Percentiles rank a stretch among this genome's conserved stretches.
Evolutionary conservation across 2,329 filamentous ascomycete species (phyloP).

Genomic region (Aspergillus tubingensis): DNA sequence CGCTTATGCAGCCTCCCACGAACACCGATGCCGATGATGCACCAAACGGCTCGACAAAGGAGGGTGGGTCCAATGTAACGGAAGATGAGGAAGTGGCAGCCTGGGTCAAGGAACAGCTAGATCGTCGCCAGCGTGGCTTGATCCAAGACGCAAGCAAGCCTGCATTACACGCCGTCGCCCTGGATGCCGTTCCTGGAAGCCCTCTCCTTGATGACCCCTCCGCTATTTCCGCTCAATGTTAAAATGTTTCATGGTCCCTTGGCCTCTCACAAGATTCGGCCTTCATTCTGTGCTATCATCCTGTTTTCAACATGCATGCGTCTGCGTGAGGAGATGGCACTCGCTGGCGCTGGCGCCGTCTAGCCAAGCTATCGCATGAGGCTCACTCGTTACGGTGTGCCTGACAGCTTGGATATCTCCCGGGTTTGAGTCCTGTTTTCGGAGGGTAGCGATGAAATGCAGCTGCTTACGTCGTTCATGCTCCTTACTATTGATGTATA

Average conservation of each 20-base stretch:
- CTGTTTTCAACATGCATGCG: background rate
- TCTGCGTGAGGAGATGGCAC: background rate
- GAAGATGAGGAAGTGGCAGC: conserved; percentile 80
- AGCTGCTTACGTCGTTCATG: background rate
- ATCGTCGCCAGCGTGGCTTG: conserved; percentile 63
- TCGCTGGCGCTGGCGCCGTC: conserved; percentile 17
- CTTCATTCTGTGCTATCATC: background rate
- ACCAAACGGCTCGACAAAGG: conserved; percentile 17
- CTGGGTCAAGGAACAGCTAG: conserved; percentile 77
- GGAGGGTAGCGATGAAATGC: background rate
- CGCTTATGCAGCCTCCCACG: conserved; percentile 73
- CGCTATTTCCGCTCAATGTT: conserved; percentile 7
- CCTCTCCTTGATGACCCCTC: conserved; percentile 35
- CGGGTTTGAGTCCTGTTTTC: background rate
- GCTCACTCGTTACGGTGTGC: background rate
- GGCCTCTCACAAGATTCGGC: background rate
- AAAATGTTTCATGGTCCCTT: background rate
- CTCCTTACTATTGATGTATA: conserved; percentile 3
- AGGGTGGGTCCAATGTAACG: conserved; percentile 45
- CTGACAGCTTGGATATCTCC: conserved; percentile 7
- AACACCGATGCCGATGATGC: conserved; percentile 58
- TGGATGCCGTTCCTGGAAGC: conserved; percentile 66
- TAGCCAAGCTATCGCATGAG: conserved; percentile 1
- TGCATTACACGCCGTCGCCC: conserved; percentile 81
- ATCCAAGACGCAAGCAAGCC: conserved; percentile 65